These are phyloP conservation scores for Alternaria arbusti DNA, from an alignment of 2,329 filamentous ascomycete genomes.

Conservation along the genomic window DNA sequence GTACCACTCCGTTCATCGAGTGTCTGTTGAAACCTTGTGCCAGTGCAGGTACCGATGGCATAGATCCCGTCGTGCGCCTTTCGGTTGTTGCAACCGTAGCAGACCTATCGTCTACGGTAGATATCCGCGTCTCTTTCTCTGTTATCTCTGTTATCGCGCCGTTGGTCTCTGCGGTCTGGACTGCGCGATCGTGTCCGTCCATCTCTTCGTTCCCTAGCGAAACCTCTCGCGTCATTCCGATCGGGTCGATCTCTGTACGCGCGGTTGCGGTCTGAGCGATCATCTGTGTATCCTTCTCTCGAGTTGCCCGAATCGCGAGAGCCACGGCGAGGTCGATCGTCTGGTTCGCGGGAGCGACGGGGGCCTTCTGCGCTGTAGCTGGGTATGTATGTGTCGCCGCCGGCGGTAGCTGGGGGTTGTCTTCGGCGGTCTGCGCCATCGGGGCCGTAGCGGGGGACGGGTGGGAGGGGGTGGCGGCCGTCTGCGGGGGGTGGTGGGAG, in stretches of 20 bases:
- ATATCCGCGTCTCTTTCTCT: slow-evolving; percentile 39
- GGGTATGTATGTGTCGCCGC: slow-evolving; percentile 55
- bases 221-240: slow-evolving; percentile 29
- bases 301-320: slow-evolving; percentile 46
- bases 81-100: background rate
- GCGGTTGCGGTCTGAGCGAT: slow-evolving; percentile 37
- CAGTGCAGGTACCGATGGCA: background rate
- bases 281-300: slow-evolving; percentile 37
- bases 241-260: slow-evolving; percentile 34
- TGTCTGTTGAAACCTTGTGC: background rate
- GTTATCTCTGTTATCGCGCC: slow-evolving; percentile 25
- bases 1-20: background rate
- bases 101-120: slow-evolving; percentile 31
- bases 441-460: slow-evolving; percentile 42
- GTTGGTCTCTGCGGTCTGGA: slow-evolving; percentile 39
- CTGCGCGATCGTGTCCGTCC: slow-evolving; percentile 44
- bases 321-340: slow-evolving; percentile 41
- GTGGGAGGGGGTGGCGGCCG: slow-evolving; percentile 43
- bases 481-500: slow-evolving; percentile 47
- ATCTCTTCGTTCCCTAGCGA: slow-evolving; percentile 37
- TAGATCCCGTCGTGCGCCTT: background rate
- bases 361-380: slow-evolving; percentile 45
- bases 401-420: slow-evolving; percentile 24
- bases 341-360: slow-evolving; percentile 43
- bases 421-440: slow-evolving; percentile 29